Conservation (phyloP, 2,329 filamentous ascomycete genomes). For the Apiospora rasikravindrae region DNA sequence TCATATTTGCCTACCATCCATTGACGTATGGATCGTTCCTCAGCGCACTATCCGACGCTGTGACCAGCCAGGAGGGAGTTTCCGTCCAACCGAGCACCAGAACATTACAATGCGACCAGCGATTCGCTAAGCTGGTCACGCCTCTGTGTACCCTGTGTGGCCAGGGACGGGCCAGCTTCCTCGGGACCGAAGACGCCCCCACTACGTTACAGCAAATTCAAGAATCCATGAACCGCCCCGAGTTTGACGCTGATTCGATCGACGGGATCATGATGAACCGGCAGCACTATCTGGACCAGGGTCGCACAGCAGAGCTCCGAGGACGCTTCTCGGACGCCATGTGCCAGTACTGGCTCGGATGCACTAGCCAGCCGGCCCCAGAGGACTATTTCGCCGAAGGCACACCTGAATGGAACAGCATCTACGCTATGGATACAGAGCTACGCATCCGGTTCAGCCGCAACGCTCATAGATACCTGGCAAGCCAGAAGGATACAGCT, state of each 20-base stretch:
- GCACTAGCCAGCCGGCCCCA: too few species aligned
- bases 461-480: background rate
- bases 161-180: background rate
- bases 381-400: background rate
- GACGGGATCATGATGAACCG: background rate
- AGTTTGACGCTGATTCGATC: rapidly evolving
- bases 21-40: background rate
- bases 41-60: too few species aligned
- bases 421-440: background rate
- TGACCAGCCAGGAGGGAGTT: too few species aligned
- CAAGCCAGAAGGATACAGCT: background rate
- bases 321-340: background rate
- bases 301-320: background rate
- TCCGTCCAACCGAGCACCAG: background rate
- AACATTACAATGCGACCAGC: background rate
- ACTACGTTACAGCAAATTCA: background rate
- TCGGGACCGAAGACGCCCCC: background rate
- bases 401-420: background rate
- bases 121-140: background rate
- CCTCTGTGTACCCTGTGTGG: background rate
- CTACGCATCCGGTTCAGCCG: background rate
- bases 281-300: background rate
- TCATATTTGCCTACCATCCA: background rate
- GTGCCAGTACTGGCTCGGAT: background rate
- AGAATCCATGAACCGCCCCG: background rate